phyloP scores from a whole-genome alignment of 2,329 filamentous ascomycete genomes.

The Hypoxylon sp. region DNA sequence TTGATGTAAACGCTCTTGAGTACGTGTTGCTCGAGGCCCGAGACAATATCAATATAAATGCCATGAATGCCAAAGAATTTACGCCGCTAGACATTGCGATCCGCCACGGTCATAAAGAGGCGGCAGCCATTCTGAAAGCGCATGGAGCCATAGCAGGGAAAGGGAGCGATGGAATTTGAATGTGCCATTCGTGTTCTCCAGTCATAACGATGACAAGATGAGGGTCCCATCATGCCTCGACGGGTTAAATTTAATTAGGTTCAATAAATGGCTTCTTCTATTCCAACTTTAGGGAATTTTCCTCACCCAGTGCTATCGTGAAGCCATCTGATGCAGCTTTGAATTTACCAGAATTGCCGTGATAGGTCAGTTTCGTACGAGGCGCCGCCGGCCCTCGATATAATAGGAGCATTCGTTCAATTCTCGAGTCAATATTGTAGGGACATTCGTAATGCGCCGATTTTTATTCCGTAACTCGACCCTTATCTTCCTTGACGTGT shows the following conservation, averaged over 20 bases:
- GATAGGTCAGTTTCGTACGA: not conserved
- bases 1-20: not conserved
- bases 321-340: not conserved
- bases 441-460: no score
- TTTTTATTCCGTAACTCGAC: no score
- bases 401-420: not conserved
- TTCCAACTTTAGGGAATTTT: no score
- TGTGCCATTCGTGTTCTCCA: not conserved
- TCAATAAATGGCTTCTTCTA: not conserved
- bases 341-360: not conserved
- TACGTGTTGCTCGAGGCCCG: not conserved
- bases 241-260: not conserved
- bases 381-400: not conserved
- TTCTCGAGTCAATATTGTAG: no score
- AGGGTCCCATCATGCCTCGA: not conserved
- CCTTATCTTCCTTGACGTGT: no score
- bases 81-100: slow-evolving; percentile 3
- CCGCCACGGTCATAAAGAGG: no score
- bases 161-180: not conserved
- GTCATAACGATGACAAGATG: no score
- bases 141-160: not conserved
- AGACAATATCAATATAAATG: slow-evolving; percentile 5
- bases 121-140: not conserved
- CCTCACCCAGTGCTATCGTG: no score
- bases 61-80: not conserved